These are phyloP conservation scores for Pseudognaphalium luteoalbum DNA, from an alignment of 129 eudicot genomes.

Conservation along the genomic window DNA sequence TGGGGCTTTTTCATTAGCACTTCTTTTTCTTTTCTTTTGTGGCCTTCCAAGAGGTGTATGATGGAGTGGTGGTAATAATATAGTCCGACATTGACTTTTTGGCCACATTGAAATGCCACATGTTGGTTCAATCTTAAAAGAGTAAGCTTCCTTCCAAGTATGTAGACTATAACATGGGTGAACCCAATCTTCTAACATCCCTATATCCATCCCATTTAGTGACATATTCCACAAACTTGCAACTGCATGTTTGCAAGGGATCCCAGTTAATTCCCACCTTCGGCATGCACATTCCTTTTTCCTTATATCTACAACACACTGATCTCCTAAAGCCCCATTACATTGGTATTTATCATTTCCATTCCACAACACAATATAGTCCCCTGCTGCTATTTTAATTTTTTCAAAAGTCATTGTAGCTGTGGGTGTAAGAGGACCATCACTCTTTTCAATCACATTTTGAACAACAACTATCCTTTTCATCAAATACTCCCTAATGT, in stretches of 20 bases:
- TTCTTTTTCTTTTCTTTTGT: too few relatives aligned
- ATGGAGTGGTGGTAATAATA: too few relatives aligned
- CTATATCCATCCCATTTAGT: too few relatives aligned
- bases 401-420: neutral
- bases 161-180: too few relatives aligned
- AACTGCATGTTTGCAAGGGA: neutral
- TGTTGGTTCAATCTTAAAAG: too few relatives aligned
- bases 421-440: neutral
- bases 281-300: neutral
- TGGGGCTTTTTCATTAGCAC: too few relatives aligned
- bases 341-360: neutral
- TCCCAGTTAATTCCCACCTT: neutral
- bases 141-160: too few relatives aligned
- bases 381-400: neutral
- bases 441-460: neutral
- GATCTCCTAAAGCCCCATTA: neutral
- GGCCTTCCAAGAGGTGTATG: too few relatives aligned
- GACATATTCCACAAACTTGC: too few relatives aligned
- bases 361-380: neutral
- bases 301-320: neutral
- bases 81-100: too few relatives aligned
- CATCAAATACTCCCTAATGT: neutral
- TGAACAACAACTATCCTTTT: neutral
- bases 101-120: too few relatives aligned
- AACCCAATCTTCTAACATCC: too few relatives aligned